Evolutionary conservation across 202 grass and related monocot species (phyloP), one percentile per base, ranked within the genome.

Genomic region (Hordeum pubiflorum): DNA sequence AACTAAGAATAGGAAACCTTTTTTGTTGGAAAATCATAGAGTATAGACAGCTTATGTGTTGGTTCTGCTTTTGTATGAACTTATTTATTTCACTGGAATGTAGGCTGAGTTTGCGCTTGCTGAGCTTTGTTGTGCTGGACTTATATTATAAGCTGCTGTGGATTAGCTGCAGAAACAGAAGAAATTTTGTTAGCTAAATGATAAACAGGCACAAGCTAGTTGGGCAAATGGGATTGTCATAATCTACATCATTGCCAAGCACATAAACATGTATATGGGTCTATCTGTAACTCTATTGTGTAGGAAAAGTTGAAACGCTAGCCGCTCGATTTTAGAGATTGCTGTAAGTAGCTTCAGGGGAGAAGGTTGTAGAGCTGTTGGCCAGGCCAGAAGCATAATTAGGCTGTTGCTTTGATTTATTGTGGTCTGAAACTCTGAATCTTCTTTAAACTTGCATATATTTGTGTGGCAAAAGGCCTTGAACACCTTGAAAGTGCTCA

Each of bases 1-100:
- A 43, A 58, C 3, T 85, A 43, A 71, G 68, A 70, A 67, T 78
- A 59, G 78, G 7, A 86, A 79, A 52, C 22, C 26, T 50, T 22
- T 43, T 41, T 79, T 10, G 81, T 81, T 54, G 57, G 5, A 11
- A 24, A 71, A 85, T 18, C 37, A 64, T 15, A 72, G 27, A 72
- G 1, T 46, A 66, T 60, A 40, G 67, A 20, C 61, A 74, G 29
- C 11, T 67, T 73, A 71, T 63, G 4, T 58, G 22, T 79, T 79
- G 20, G 6, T 68, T 83, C 38, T 74, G 58, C 44, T 72, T 56
- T 9, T 38, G 15, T 72, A 55, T 48, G n/a, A 57, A 77, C 7
- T 32, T 85, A 22, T 65, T 56, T 56, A 9, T 21, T 7, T 65
- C 48, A 43, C 48, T 55, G 3, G 56, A 32, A 56, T 69, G 27